Conservation (phyloP, 805 yeast species). For the Suhomyces emberorum region DNA sequence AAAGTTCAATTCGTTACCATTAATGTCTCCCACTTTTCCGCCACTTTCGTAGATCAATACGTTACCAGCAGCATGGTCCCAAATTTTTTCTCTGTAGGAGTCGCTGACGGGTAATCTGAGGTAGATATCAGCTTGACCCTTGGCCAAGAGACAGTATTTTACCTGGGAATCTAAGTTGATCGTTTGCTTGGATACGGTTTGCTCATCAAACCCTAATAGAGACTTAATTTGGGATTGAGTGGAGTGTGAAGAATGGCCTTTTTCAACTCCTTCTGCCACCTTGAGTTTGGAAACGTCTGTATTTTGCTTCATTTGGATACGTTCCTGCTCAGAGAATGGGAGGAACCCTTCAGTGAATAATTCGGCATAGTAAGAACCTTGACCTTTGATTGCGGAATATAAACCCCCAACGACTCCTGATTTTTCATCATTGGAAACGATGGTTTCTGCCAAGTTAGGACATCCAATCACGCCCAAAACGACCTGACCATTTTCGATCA, state of each 20-base stretch:
- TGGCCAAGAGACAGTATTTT: slow-evolving; percentile 85
- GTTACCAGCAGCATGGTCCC: slow-evolving; percentile 99
- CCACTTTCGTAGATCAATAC: slow-evolving; percentile 86
- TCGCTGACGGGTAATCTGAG: slow-evolving; percentile 79
- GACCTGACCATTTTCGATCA: slow-evolving; percentile 81
- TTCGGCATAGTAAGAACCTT: slow-evolving; percentile 60
- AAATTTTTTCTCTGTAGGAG: slow-evolving; percentile 84
- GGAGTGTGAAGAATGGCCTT: slow-evolving; percentile 89
- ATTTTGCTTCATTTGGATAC: slow-evolving; percentile 53
- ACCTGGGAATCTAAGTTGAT: slow-evolving; percentile 93
- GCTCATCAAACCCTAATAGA: slow-evolving; percentile 41
- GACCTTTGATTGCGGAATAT: slow-evolving; percentile 63
- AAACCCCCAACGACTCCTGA: slow-evolving; percentile 59
- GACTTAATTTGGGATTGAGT: slow-evolving; percentile 75
- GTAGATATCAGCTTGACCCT: slow-evolving; percentile 91
- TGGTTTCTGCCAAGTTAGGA: slow-evolving; percentile 73
- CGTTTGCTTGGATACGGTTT: slow-evolving; percentile 57
- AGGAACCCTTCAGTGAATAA: slow-evolving; percentile 36
- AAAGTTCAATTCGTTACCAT: slow-evolving; percentile 72
- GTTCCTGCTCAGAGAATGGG: slow-evolving; percentile 27
- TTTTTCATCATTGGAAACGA: slow-evolving; percentile 32
- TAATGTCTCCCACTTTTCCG: slow-evolving; percentile 83
- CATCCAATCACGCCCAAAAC: slow-evolving; percentile 94
- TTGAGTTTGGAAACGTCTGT: slow-evolving; percentile 48
- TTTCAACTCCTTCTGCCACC: slow-evolving; percentile 92